Base-by-base conservation (phyloP, 2,329 filamentous ascomycete genomes). In the Curvularia sp. region DNA sequence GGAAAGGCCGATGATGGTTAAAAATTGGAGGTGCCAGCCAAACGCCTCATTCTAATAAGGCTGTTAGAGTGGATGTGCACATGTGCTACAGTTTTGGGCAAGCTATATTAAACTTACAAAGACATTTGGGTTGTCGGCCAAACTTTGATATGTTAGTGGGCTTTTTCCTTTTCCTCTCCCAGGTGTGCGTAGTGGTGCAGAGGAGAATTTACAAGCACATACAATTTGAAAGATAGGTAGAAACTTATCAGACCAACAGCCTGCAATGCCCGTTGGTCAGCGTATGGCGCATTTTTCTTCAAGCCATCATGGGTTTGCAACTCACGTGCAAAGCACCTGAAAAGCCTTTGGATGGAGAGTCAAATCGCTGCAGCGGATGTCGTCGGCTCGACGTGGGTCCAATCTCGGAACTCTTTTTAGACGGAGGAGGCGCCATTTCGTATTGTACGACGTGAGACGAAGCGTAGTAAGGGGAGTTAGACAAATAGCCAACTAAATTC, bases 1-100 rank as follows among this genome's bases (percentile, higher is more conserved):
- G 1, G 82, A 79, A 42, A 92, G 83, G 25, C 89, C 89, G 57
- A 92, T 84, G 70, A 92, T 92, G 64, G 89, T 93, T 30, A 93
- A 82, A 69, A 89, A 91, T 74, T 91, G 87, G 61, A 87, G 84
- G 70, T 90, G 84, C 78, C 88, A 88, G 56, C 89, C 89, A 67
- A 88, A 90, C 1, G 86, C 82, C 0, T 81, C 78, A 49, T 83
- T 83, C 82, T 50, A 80, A 9, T 3, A 2, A 7, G 15, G 10
- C 18, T 12, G 18, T 46, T 43, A 53, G 30, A 5, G 45, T 28
- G 7, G 21, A 23, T 25, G 25, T 27, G 28, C 13, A n/a, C 6
- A 8, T 13, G 23, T 42, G 6, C n/a, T 15, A 8, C 15, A 25
- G 5, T 27, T n/a, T n/a, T 36, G 12, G 19, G 32, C n/a, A 10